Evolutionary conservation across 2,329 filamentous ascomycete genomes (phyloP), one percentile per base, ranked within the genome.

Genomic region (Fusarium proliferatum): DNA sequence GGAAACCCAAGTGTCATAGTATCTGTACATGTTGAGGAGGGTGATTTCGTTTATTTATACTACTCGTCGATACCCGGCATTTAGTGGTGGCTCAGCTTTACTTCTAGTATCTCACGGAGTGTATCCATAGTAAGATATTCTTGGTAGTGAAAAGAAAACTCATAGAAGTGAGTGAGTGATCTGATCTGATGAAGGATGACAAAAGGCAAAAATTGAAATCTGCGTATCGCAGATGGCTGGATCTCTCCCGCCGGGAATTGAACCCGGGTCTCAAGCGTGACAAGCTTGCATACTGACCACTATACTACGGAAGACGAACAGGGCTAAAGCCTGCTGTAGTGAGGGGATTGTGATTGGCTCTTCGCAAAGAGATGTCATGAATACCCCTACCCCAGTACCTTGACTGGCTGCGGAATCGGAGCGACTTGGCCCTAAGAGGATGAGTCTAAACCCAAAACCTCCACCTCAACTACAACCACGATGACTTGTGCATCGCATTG

Each of bases 1-100:
- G 33, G 33, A 33, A 33, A 53, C 64, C 71, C 59, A 43, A 49
- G 52, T 74, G 67, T 74, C 71, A 72, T 65, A 72, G 72, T 75
- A 75, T 63, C 33, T 75, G 58, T 56, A 61, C 43, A 51, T 43
- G 41, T 65, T 53, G 34, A 55, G 69, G 71, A 61, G 72, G 51
- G 66, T 63, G 63, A 62, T 72, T 72, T 64, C 60, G 51, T 36
- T 71, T 76, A 69, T 69, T 77, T 75, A 77, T 77, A 77, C 68
- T 78, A 75, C 77, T 78, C 75, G 78, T 79, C 79, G 78, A 81
- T 81, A 81, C 79, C 79, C 79, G 77, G 79, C 78, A 80, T 69
- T 52, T 76, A 58, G 70, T 72, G 69, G 68, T 75, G 67, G 46
- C 38, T 63, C 52, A 46, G 72, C 33, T 67, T 36, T 58, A 59